Evolutionary conservation across 129 eudicot genomes (phyloP), one percentile per base, ranked within the genome.

Genomic region (Arctium lappa): DNA sequence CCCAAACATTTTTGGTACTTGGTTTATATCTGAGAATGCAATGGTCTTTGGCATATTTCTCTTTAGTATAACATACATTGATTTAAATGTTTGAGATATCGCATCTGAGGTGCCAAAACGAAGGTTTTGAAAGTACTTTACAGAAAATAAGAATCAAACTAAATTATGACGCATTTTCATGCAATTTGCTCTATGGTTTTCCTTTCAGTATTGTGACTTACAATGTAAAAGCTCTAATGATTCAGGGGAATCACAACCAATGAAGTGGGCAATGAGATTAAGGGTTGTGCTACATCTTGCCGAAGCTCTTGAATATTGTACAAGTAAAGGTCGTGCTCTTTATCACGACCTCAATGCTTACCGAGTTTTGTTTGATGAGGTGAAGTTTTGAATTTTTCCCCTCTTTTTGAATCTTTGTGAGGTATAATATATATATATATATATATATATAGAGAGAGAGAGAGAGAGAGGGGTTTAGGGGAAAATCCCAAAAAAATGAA

Each of bases 191-290:
- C 1, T 18, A 16, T 82, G 80, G 76, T 80, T 75, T 65, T 69
- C 30, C 39, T 75, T 74, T 2, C n/a, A 16, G 68, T 63, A 74
- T 62, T 30, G 71, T 66, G 69, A 29, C 63, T 53, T 53, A 68
- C 70, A 60, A 46, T 3, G 40, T 63, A 72, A 13, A 77, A 56
- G 37, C 16, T 78, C 6, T 8, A 15, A 79, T 84, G 27, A 83
- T 73, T 22, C 72, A 89, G 93, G 93, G 96, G 93, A 89, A 69
- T 40, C 92, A 42, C 91, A 91, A 50, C 96, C 93, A 39, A 89
- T 91, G 93, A 91, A 89, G 80, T 91, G 97, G 93, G 92, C 93
- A 18, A 89, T 91, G 93, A 80, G 97, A 74, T 81, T 91, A 82
- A 83, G 93, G 70, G 93, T 89, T 53, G 92, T 88, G 36, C 84